Evolutionary conservation across 805 yeast genomes (phyloP).

Genomic region (Candida maltosa): DNA sequence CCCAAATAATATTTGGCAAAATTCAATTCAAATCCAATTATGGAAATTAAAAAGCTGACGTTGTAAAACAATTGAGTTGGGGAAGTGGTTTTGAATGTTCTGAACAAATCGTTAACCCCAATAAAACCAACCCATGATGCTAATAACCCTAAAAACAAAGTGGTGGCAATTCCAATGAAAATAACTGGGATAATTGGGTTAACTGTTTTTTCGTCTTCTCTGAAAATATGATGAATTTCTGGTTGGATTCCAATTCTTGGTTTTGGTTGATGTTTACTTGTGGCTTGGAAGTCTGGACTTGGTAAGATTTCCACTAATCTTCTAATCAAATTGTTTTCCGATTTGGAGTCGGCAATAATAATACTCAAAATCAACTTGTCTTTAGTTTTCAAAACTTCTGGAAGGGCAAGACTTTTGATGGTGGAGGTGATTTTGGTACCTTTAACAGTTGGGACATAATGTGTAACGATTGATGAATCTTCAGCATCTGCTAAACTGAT

Average conservation of each 20-base stretch:
- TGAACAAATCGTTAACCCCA: conserved; percentile 23
- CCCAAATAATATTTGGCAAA: conserved; percentile 59
- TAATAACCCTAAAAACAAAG: conserved; percentile 40
- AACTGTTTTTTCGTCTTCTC: conserved; percentile 50
- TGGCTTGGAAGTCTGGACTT: conserved; percentile 18
- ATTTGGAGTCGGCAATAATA: conserved; percentile 25
- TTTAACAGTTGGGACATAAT: conserved; percentile 28
- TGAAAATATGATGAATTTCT: conserved; percentile 65
- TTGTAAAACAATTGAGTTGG: conserved; percentile 32
- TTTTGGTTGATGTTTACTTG: conserved; percentile 22
- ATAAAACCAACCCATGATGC: conserved; percentile 38
- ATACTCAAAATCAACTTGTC: conserved; percentile 27
- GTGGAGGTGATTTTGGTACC: conserved; percentile 18
- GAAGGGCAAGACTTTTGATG: conserved; percentile 27
- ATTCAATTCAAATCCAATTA: conserved; percentile 49
- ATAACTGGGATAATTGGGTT: conserved; percentile 48
- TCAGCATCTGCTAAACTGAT: conserved; percentile 24
- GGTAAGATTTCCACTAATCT: conserved; percentile 31
- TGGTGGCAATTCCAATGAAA: conserved; percentile 45
- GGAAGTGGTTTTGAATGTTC: conserved; percentile 33
- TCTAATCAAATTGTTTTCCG: conserved; percentile 17
- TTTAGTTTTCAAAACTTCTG: conserved; percentile 32
- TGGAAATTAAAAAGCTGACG: conserved; percentile 44
- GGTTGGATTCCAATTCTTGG: conserved; percentile 47
- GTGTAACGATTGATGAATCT: conserved; percentile 27